Evolutionary conservation across 208 protist genomes (phyloP), one percentile per base, ranked within the genome.

Genomic region (Leishmania braziliensis): DNA sequence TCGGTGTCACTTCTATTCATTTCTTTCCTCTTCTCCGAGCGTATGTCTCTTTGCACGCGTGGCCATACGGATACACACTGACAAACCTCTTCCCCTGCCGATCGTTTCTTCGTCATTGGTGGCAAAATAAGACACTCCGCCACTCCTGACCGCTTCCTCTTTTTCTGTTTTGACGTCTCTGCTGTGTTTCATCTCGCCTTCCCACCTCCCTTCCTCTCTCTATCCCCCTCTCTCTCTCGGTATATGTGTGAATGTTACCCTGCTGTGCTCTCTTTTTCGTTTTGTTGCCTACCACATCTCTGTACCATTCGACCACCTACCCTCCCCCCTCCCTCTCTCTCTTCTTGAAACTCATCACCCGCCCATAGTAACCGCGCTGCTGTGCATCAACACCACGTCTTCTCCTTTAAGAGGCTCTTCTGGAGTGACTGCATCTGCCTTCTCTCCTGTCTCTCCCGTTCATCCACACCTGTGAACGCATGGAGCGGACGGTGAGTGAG

Each of bases 401-500:
- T 6, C 23, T 54, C 3, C 26, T 73, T 33, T 0, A 1, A 9
- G 20, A 50, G 10, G 43, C 46, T 26, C 69, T 26, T 14, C 43
- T 29, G n/a, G 29, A 12, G 9, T 51, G 20, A 5, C 46, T 12
- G 9, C 69, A 16, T 33, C 14, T 16, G 69, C 69, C 69, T 73
- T 29, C 46, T 29, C 33, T 2, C n/a, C 39, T 29, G 5, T 18
- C 23, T 2, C 66, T 73, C 46, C 69, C 9, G 6, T 29, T 26
- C 33, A n/a, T 18, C 72, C 18, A n/a, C 29, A 36, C n/a, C 8
- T 54, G 10, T 23, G 18, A 46, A 43, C 0, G n/a, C 10, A 84
- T 84, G 81, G 76, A 84, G 56, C 76, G 82, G 4, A 65, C 82
- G 10, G 60, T 68, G 23, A 81, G 77, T 33, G 82, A 85, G 69